Percentiles rank a stretch among this genome's conserved stretches.
Evolutionary conservation across 192 early-diverging fungal genomes (phyloP).

Genomic region (Allomyces javanicus): DNA sequence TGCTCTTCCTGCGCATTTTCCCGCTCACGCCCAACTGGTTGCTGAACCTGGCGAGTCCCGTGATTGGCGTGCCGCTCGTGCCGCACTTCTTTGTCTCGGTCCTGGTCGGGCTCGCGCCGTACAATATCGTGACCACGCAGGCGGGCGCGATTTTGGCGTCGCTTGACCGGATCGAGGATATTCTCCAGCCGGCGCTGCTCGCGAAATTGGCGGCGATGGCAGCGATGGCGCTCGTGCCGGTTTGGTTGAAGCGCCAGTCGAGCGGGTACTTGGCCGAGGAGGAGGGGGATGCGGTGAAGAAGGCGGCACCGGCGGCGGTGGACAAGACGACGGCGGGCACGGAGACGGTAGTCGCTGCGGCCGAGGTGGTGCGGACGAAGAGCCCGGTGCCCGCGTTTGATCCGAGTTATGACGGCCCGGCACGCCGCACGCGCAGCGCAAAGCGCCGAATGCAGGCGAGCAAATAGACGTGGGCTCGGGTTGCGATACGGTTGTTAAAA

Average conservation of each 20-base stretch:
- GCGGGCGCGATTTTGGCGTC: not conserved
- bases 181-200: not conserved
- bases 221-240: not conserved
- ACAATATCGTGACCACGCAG: not conserved
- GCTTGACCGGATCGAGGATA: not conserved
- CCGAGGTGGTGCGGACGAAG: too few relatives aligned
- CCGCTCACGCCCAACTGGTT: constrained; percentile 17
- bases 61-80: constrained; percentile 14
- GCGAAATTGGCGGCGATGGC: not conserved
- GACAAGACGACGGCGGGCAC: too few relatives aligned
- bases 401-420: too few relatives aligned
- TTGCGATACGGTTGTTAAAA: too few relatives aligned
- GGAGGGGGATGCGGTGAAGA: not conserved
- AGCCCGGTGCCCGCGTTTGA: too few relatives aligned
- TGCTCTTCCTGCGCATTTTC: constrained; percentile 13
- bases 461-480: too few relatives aligned
- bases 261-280: too few relatives aligned
- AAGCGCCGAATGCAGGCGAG: too few relatives aligned
- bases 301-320: not conserved
- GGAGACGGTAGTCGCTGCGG: too few relatives aligned
- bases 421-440: too few relatives aligned
- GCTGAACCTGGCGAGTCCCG: constrained; percentile 13
- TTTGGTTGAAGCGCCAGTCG: not conserved
- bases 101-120: constrained; percentile 4
- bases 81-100: constrained; percentile 12